These are phyloP conservation scores for Cyanodermella asteris DNA, from an alignment of 2,329 filamentous ascomycete genomes.

Conservation along the genomic window DNA sequence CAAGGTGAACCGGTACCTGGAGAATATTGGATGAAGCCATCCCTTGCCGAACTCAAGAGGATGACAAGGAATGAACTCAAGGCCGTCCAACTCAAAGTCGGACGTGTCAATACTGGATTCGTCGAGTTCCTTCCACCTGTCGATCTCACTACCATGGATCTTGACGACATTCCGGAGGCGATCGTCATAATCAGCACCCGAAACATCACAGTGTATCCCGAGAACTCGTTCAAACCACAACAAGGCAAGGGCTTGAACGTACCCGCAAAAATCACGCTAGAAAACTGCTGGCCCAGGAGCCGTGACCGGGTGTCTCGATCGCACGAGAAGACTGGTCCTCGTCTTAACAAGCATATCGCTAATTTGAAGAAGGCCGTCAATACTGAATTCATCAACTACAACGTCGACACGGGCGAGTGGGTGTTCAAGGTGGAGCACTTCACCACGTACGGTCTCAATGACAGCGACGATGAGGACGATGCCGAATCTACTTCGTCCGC, in stretches of 20 bases:
- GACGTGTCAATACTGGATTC: constrained; percentile 58
- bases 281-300: constrained; percentile 79
- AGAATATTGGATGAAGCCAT: constrained; percentile 70
- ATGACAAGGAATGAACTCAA: constrained; percentile 65
- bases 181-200: constrained; percentile 60
- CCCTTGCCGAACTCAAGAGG: constrained; percentile 48
- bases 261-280: constrained; percentile 64
- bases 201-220: constrained; percentile 68
- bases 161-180: constrained; percentile 57
- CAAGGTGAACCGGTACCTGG: constrained; percentile 37
- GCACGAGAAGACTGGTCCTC: constrained; percentile 37
- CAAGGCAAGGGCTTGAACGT: constrained; percentile 81
- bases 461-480: constrained; percentile 48
- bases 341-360: constrained; percentile 61
- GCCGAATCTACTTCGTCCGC: constrained; percentile 22
- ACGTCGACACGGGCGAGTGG: constrained; percentile 65
- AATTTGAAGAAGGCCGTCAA: constrained; percentile 58
- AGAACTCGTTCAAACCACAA: constrained; percentile 54
- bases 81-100: constrained; percentile 60
- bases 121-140: constrained; percentile 66
- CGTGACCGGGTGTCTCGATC: constrained; percentile 33
- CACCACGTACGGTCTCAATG: constrained; percentile 80
- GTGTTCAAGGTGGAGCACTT: constrained; percentile 88
- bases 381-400: constrained; percentile 66
- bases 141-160: constrained; percentile 56